phyloP scores from a whole-genome alignment of 2,329 filamentous ascomycete species.

The Phyllosticta citriasiana region DNA sequence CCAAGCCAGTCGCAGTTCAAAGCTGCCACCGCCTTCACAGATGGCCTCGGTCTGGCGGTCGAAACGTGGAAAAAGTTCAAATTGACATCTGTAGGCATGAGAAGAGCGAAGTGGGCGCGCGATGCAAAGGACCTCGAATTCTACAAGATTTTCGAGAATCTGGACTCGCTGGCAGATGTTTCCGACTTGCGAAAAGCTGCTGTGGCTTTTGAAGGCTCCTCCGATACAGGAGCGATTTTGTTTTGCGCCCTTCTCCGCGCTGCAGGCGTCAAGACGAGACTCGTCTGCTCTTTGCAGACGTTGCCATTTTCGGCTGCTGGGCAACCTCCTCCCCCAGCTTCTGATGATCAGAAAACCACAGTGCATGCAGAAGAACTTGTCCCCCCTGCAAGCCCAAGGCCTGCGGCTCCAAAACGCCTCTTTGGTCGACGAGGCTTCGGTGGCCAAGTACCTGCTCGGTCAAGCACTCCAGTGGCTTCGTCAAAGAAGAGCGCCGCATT shows the following conservation, averaged over 20 bases:
- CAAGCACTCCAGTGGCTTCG: not conserved
- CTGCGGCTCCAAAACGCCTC: slow-evolving; percentile 3
- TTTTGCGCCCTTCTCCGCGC: slow-evolving; percentile 80
- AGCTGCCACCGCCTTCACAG: slow-evolving; percentile 64
- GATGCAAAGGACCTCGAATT: slow-evolving; percentile 37
- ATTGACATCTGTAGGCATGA: slow-evolving; percentile 20
- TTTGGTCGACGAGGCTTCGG: slow-evolving; percentile 1
- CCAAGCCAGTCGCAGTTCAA: slow-evolving; percentile 62
- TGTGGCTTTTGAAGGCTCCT: slow-evolving; percentile 61
- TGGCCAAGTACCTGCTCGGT: not conserved
- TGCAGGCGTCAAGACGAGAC: slow-evolving; percentile 68
- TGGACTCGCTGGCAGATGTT: slow-evolving; percentile 59
- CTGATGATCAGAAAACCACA: slow-evolving; percentile 15
- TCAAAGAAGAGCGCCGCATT: not conserved
- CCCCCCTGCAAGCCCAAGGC: not conserved
- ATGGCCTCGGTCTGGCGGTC: slow-evolving; percentile 56
- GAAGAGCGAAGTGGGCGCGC: slow-evolving; percentile 58
- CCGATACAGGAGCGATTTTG: slow-evolving; percentile 81
- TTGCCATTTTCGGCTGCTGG: slow-evolving; percentile 52
- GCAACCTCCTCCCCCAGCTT: slow-evolving; percentile 19
- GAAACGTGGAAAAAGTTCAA: slow-evolving; percentile 9
- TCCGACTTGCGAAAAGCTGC: slow-evolving; percentile 66
- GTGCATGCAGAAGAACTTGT: slow-evolving; percentile 11
- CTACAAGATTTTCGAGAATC: slow-evolving; percentile 46
- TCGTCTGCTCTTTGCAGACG: slow-evolving; percentile 85